phyloP scores from a whole-genome alignment of 352 stramenopile species.

The Phytophthora megakarya region DNA sequence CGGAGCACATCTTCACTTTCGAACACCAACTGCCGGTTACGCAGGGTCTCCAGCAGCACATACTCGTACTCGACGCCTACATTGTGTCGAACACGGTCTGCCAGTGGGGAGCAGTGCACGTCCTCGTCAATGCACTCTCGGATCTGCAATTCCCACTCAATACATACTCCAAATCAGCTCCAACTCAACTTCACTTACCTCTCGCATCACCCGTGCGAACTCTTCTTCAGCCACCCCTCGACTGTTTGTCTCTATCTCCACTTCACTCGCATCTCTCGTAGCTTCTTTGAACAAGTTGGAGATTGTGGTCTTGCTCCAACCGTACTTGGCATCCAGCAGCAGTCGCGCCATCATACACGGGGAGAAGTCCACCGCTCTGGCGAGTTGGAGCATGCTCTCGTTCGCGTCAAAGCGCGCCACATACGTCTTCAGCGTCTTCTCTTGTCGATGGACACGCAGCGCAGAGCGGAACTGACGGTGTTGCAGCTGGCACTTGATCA shows the following conservation, averaged over 20 bases:
- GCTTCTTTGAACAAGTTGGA: conserved; percentile 69
- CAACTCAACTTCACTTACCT: conserved; percentile 23
- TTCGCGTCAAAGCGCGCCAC: conserved; percentile 40
- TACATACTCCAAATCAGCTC: not conserved
- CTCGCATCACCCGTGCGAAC: conserved; percentile 34
- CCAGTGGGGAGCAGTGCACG: conserved; percentile 74
- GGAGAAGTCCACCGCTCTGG: conserved; percentile 54
- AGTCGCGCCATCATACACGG: conserved; percentile 73
- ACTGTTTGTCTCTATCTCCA: conserved; percentile 5
- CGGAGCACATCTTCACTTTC: conserved; percentile 83
- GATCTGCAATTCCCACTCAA: conserved; percentile 40
- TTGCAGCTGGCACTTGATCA: conserved; percentile 65
- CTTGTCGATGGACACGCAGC: conserved; percentile 59
- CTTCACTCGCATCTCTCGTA: conserved; percentile 34
- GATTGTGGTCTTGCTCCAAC: conserved; percentile 70
- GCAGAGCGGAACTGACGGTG: conserved; percentile 49
- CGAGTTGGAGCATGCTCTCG: conserved; percentile 48
- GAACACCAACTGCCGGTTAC: conserved; percentile 73
- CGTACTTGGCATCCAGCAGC: conserved; percentile 58
- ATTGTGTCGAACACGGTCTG: conserved; percentile 76
- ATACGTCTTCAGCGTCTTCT: conserved; percentile 63
- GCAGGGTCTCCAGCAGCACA: conserved; percentile 75
- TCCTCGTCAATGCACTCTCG: conserved; percentile 72
- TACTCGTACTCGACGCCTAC: conserved; percentile 89
- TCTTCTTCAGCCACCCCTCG: conserved; percentile 37